These are phyloP conservation scores for Neurospora hispaniola DNA, from an alignment of 495 filamentous ascomycete species.

Conservation along the genomic window DNA sequence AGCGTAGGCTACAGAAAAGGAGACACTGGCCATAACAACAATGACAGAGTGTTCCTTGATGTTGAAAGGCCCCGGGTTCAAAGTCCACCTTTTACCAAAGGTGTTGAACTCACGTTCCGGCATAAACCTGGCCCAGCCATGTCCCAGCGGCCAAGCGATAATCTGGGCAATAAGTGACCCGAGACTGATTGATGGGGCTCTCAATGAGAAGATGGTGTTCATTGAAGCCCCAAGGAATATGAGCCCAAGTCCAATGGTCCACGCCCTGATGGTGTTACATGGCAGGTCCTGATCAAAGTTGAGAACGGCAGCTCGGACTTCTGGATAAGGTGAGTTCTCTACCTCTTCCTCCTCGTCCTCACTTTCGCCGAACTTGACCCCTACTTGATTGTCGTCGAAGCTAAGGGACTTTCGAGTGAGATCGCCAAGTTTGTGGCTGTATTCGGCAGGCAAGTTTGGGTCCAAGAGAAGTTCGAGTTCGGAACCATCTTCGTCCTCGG, in stretches of 20 bases:
- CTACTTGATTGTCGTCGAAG: constrained; percentile 29
- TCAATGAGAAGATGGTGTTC: constrained; percentile 63
- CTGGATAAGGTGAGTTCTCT: constrained; percentile 59
- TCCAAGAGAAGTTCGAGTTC: constrained; percentile 34
- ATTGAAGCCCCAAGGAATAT: constrained; percentile 54
- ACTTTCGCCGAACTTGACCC: constrained; percentile 8
- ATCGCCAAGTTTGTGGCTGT: constrained; percentile 14
- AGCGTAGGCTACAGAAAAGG: constrained; percentile 53
- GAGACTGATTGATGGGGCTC: constrained; percentile 54
- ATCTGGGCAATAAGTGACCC: constrained; percentile 60
- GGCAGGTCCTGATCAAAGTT: constrained; percentile 55
- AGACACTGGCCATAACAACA: constrained; percentile 59
- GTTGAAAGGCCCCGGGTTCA: constrained; percentile 70
- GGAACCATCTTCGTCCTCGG: constrained; percentile 26
- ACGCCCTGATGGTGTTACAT: constrained; percentile 62
- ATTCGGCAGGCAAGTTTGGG: constrained; percentile 37
- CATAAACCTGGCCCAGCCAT: constrained; percentile 36
- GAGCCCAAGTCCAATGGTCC: constrained; percentile 57
- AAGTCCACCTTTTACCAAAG: constrained; percentile 44
- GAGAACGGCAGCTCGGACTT: constrained; percentile 52
- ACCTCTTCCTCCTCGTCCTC: constrained; percentile 15
- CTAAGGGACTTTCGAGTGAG: constrained; percentile 17
- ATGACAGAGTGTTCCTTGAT: constrained; percentile 73
- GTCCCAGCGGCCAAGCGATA: constrained; percentile 59
- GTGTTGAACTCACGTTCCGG: constrained; percentile 42